A percentile compares a stretch with the other conserved stretches of the same genome.
phyloP scores from a whole-genome alignment of 2,329 filamentous ascomycete species.

The Colletotrichum abscissum region DNA sequence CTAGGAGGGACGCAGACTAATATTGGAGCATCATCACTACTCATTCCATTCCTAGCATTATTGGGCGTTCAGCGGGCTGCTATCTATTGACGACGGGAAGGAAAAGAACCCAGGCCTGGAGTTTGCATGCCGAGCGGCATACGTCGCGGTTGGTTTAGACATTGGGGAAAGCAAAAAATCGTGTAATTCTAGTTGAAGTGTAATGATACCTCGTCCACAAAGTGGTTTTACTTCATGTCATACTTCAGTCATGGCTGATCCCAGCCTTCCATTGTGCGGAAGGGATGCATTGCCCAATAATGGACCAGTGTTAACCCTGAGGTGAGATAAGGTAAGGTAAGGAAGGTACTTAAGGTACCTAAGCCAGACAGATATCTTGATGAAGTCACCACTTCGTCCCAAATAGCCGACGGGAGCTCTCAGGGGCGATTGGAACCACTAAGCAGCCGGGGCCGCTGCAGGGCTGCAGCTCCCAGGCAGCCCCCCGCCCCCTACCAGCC shows the following conservation, averaged over 20 bases:
- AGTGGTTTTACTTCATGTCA: background rate
- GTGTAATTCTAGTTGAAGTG: slow-evolving; percentile 22
- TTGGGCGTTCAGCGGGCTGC: slow-evolving; percentile 32
- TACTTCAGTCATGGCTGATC: background rate
- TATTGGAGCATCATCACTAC: slow-evolving; percentile 11
- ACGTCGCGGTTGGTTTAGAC: slow-evolving; percentile 19
- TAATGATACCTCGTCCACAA: slow-evolving; percentile 30
- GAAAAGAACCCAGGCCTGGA: slow-evolving; percentile 18
- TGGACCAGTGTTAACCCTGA: background rate
- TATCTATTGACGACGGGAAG: slow-evolving; percentile 15
- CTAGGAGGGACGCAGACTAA: slow-evolving; percentile 35
- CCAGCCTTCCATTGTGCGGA: background rate
- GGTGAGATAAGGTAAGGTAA: background rate
- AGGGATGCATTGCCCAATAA: slow-evolving; percentile 16
- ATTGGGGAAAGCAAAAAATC: slow-evolving; percentile 19
- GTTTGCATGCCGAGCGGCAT: slow-evolving; percentile 26
- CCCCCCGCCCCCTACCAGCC: slow-evolving; percentile 8
- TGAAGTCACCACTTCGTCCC: slow-evolving; percentile 23
- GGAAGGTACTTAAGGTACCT: background rate
- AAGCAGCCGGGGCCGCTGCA: slow-evolving; percentile 17
- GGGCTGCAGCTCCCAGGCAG: slow-evolving; percentile 28
- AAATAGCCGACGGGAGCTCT: background rate
- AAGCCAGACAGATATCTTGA: background rate
- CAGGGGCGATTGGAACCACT: slow-evolving; percentile 8
- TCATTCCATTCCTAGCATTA: slow-evolving; percentile 24